A percentile compares a stretch with the other conserved stretches of the same genome.
Conservation (phyloP, 225 moss, liverwort and hornwort genomes). For the Asterella californica region DNA sequence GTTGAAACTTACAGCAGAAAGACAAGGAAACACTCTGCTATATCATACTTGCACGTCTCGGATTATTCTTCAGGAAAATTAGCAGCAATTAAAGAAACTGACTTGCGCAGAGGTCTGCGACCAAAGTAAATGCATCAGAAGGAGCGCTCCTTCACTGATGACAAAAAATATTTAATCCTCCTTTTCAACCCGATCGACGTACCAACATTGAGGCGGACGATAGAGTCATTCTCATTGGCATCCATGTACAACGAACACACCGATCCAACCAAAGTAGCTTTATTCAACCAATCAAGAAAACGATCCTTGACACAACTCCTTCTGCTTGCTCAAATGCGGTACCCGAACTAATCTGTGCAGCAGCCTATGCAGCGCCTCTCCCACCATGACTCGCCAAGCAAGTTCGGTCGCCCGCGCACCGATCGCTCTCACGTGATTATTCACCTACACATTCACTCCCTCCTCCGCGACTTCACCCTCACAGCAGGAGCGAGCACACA, state of each 20-base stretch:
- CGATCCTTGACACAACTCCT: background rate
- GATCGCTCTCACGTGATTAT: background rate
- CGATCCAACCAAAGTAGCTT: conserved; percentile 1
- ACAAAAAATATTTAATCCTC: background rate
- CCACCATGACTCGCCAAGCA: background rate
- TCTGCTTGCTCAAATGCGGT: background rate
- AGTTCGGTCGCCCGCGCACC: background rate
- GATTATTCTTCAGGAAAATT: background rate
- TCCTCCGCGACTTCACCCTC: background rate
- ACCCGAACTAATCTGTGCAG: background rate
- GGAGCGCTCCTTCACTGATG: background rate
- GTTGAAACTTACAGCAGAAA: background rate
- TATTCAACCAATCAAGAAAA: background rate
- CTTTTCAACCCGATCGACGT: conserved; percentile 11
- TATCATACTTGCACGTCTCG: background rate
- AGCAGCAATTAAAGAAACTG: background rate
- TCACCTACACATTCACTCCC: background rate
- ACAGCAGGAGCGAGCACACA: too few relatives aligned
- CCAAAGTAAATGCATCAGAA: background rate
- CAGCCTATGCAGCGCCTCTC: background rate
- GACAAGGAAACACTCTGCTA: background rate
- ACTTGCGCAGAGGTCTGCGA: background rate
- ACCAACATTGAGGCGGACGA: conserved; percentile 87
- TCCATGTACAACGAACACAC: conserved; percentile 23
- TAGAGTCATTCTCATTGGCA: conserved; percentile 44